phyloP scores from a whole-genome alignment of 108 stramenopile species.

The Craspedostauros australis region DNA sequence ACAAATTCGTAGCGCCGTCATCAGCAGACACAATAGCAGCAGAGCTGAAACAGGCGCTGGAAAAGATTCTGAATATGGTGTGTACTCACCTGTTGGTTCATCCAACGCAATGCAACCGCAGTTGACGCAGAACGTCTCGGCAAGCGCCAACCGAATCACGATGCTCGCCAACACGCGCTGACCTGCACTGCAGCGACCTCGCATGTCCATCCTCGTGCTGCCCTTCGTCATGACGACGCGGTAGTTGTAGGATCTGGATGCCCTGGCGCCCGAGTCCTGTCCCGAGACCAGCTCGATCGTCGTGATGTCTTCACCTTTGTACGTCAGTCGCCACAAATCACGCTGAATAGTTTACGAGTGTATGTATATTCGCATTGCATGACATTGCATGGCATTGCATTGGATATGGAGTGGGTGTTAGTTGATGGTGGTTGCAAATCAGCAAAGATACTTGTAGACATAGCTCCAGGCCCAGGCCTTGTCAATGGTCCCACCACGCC shows the following conservation, averaged over 20 bases:
- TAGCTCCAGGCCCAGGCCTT: too few species aligned
- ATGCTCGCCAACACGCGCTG: constrained; percentile 93
- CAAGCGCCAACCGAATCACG: constrained; percentile 98
- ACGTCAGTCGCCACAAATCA: constrained; percentile 94
- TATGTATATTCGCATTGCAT: too few species aligned
- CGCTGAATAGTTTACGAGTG: constrained; percentile 25
- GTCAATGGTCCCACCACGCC: too few species aligned
- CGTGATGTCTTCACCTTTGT: constrained; percentile 97
- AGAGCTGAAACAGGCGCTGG: too few species aligned
- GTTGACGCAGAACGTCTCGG: constrained; percentile 95
- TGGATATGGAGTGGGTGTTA: background rate
- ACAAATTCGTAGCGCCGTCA: too few species aligned
- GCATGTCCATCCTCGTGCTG: constrained; percentile 88
- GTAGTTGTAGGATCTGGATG: constrained; percentile 90
- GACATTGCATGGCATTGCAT: too few species aligned
- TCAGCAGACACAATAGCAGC: too few species aligned
- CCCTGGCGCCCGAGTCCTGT: constrained; percentile 64
- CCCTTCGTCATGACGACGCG: constrained; percentile 96
- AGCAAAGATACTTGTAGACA: background rate
- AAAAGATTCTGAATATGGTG: too few species aligned
- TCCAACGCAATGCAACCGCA: constrained; percentile 96
- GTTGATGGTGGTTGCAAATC: background rate
- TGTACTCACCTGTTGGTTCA: constrained; percentile 92
- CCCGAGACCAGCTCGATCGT: constrained; percentile 91
- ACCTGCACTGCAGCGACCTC: constrained; percentile 95